Conservation (phyloP, 2,329 filamentous ascomycete species). For the Cytospora schulzeri region DNA sequence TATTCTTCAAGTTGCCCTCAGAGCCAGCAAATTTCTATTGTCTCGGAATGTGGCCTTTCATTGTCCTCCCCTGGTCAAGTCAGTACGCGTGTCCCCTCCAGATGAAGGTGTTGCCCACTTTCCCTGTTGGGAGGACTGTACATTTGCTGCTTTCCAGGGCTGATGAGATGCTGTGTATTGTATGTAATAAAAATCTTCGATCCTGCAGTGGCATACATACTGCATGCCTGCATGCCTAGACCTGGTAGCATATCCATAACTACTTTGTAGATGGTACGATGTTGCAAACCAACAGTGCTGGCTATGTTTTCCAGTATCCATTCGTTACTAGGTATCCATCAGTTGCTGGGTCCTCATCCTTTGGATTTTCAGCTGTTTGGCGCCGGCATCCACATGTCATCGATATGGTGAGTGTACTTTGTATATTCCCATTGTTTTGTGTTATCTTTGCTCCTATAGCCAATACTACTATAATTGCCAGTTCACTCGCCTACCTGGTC, state of each 20-base stretch:
- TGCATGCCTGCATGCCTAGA: background rate
- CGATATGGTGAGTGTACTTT: background rate
- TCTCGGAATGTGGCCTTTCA: conserved; percentile 9
- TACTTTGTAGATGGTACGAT: background rate
- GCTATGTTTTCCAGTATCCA: no score
- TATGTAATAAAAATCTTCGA: background rate
- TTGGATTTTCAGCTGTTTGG: background rate
- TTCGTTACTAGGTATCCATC: background rate
- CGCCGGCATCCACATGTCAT: background rate
- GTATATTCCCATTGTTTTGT: background rate
- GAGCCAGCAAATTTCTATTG: conserved; percentile 6
- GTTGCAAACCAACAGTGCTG: background rate
- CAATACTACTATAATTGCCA: no score
- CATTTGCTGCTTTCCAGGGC: background rate
- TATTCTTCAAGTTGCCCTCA: background rate
- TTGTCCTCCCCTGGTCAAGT: background rate
- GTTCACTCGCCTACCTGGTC: no score
- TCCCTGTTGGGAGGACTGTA: background rate
- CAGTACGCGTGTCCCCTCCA: background rate
- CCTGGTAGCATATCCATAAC: no score
- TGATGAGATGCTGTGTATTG: background rate
- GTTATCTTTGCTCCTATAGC: background rate
- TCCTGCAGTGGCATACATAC: background rate
- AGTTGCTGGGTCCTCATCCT: background rate
- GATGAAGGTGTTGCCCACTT: conserved; percentile 9